Base-by-base conservation (phyloP, 73 alveolate genomes). In the Paraurostyla sp. region DNA sequence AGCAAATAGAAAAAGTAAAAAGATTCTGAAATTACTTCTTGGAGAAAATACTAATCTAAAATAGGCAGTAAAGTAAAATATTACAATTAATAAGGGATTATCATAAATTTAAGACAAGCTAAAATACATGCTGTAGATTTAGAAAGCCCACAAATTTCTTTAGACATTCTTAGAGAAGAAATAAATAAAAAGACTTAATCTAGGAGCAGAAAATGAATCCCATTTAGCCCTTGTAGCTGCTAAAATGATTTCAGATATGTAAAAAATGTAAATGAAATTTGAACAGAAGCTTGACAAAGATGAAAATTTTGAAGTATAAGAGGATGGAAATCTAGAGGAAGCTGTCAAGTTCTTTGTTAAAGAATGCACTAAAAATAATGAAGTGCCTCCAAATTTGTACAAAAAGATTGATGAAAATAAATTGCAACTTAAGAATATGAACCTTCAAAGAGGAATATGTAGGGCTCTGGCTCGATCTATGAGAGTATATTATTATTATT, bases 341-440 rank as follows among this genome's bases (percentile, higher is more conserved):
- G 82, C 82, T 7, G 58, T 65, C 13, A 40, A 33, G 1, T 3
- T 7, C 0, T 65, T 65, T 65, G 82, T 65, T 6, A 38, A 38
- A 65, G 58, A 65, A 38, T 65, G 60, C 25, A 18, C 58, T 65
- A 2, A 65, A 11, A 58, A 65, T 15, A 65, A 65, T 38, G 60
- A 38, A 1, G 41, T 16, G 6, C 82, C 82, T 6, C 32, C 42
- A 15, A 65, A 65, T 22, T 7, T 65, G 16, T 65, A 65, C 32
- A 65, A 65, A 40, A 65, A 65, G 58, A 7, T 65, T 16, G 82
- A 65, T 1, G 82, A 65, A 65, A 65, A 65, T 65, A 65, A 22
- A 65, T 30, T 65, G 35, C 25, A 18, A 1, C 7, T 65, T 25
- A 58, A 33, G 23, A 65, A 38, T 40, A 32, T 65, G 58, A 65